A percentile compares a stretch with the other conserved stretches of the same genome.
These are phyloP conservation scores for apple (Malus domestica) DNA, from an alignment of 306 rosid genomes.

Conservation along the genomic window DNA sequence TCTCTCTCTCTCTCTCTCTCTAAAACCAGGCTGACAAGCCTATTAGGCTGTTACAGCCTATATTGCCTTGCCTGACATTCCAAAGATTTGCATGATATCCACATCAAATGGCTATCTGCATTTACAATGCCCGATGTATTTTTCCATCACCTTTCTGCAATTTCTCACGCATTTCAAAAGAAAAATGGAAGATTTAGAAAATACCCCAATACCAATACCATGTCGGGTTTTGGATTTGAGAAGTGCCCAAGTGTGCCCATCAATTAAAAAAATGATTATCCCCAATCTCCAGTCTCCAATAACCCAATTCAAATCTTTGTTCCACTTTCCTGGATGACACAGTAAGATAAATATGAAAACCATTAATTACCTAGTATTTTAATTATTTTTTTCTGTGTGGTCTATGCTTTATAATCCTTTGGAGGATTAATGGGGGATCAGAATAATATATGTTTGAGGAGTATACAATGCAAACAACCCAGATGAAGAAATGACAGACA, in stretches of 20 bases:
- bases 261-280: not conserved
- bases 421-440: not conserved
- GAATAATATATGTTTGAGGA: not conserved
- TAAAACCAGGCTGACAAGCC: constrained; percentile 28
- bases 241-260: not conserved
- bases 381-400: not conserved
- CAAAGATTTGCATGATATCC: constrained; percentile 26
- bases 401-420: not conserved
- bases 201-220: not conserved
- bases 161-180: constrained; percentile 31
- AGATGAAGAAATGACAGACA: constrained; percentile 36
- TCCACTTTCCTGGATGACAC: not conserved
- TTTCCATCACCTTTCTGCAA: constrained; percentile 11
- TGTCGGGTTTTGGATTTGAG: not conserved
- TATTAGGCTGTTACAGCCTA: constrained; percentile 28
- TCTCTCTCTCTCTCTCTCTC: not conserved
- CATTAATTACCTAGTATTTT: not conserved
- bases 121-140: constrained; percentile 28
- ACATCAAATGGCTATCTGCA: constrained; percentile 19
- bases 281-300: not conserved
- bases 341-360: not conserved
- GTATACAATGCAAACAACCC: constrained; percentile 30
- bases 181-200: not conserved
- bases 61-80: constrained; percentile 47
- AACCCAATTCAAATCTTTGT: not conserved